phyloP scores from a whole-genome alignment of 768 basidiomycete genomes.

The Postia placenta region DNA sequence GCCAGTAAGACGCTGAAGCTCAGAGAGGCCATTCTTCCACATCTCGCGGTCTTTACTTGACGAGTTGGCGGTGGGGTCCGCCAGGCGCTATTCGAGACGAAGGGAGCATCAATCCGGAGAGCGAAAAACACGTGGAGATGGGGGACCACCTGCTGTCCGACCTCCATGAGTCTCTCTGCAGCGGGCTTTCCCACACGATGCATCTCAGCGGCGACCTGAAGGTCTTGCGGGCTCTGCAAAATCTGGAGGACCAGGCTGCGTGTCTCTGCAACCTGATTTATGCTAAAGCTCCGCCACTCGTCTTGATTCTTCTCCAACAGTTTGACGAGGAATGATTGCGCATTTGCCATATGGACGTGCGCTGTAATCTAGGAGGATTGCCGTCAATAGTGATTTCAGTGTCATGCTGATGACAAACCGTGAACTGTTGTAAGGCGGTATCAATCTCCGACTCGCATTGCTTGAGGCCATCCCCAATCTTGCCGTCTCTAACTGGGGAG shows the following conservation, averaged over 20 bases:
- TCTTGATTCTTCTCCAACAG: not conserved
- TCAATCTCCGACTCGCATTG: not conserved
- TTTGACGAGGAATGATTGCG: not conserved
- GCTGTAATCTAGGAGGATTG: constrained; percentile 2
- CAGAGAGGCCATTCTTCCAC: constrained; percentile 31
- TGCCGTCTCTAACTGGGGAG: not conserved
- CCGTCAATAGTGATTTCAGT: too few relatives aligned
- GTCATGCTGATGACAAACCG: too few relatives aligned
- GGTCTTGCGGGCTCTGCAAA: not conserved
- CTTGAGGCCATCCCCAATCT: not conserved
- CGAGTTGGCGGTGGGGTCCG: not conserved
- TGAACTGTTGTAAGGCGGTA: not conserved
- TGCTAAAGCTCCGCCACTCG: not conserved
- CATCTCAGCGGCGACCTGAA: not conserved
- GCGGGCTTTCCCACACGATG: constrained; percentile 14
- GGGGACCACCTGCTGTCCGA: constrained; percentile 39
- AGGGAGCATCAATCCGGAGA: not conserved
- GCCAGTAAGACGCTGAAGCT: constrained; percentile 44
- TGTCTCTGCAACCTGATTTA: not conserved
- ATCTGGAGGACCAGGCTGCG: constrained; percentile 1
- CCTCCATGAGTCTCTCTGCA: constrained; percentile 44
- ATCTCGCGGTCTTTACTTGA: constrained; percentile 24
- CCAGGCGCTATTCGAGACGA: constrained; percentile 1
- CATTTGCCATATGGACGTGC: not conserved
- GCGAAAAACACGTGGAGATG: not conserved